Conservation (phyloP, 768 basidiomycete genomes). For the Hygrophorus russula region DNA sequence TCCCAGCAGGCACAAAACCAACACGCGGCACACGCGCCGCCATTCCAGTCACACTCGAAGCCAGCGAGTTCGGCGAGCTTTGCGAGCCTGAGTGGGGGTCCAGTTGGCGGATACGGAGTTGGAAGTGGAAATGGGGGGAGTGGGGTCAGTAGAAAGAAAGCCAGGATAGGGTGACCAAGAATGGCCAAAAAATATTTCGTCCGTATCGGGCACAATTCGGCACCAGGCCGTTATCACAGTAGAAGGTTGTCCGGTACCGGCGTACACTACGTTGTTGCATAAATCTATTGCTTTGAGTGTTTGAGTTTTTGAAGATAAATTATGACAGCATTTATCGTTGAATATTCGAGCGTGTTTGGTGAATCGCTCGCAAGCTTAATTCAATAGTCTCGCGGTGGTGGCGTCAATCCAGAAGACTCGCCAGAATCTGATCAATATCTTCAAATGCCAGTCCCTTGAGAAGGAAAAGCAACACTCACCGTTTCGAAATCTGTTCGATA, state of each 20-base stretch:
- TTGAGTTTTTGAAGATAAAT: no score
- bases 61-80: constrained; percentile 55
- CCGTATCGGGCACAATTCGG: no score
- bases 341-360: no score
- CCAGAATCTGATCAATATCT: no score
- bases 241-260: no score
- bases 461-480: background rate
- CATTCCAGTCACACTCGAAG: constrained; percentile 44
- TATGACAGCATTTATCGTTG: no score
- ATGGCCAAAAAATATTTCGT: no score
- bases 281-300: no score
- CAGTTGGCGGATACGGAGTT: constrained; percentile 23
- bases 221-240: no score
- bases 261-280: no score
- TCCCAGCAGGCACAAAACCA: constrained; percentile 34
- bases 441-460: no score
- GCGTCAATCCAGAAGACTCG: constrained; percentile 16
- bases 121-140: constrained; percentile 22
- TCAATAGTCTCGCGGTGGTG: constrained; percentile 9
- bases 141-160: constrained; percentile 45
- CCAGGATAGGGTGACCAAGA: constrained; percentile 42
- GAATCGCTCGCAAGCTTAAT: constrained; percentile 6
- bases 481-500: background rate
- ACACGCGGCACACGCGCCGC: constrained; percentile 27
- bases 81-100: constrained; percentile 49